Conservation (phyloP, 2,329 filamentous ascomycete species). For the Setomelanomma holmii region DNA sequence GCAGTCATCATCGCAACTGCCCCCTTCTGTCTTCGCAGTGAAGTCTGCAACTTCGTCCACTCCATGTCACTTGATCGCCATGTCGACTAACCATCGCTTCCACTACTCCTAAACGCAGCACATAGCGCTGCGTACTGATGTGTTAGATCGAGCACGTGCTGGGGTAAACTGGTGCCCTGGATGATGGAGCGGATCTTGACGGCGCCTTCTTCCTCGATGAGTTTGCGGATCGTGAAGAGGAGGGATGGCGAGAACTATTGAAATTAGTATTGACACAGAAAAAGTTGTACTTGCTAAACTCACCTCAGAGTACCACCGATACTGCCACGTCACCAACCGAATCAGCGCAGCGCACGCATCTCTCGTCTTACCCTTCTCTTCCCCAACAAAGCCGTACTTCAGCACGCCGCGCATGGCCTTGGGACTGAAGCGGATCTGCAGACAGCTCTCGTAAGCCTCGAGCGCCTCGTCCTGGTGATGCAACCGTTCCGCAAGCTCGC, state of each 20-base stretch:
- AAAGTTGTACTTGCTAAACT: too few species aligned
- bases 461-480: conserved; percentile 91
- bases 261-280: conserved; percentile 15
- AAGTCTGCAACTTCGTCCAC: not conserved
- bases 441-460: conserved; percentile 89
- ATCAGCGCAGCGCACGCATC: conserved; percentile 87
- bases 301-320: conserved; percentile 97
- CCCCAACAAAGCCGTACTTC: conserved; percentile 65
- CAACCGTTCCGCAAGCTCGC: conserved; percentile 87
- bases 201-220: conserved; percentile 97
- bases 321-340: conserved; percentile 94
- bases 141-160: conserved; percentile 90
- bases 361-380: conserved; percentile 78
- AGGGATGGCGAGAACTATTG: conserved; percentile 85
- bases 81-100: conserved; percentile 74
- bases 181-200: conserved; percentile 98
- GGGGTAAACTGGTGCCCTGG: conserved; percentile 91
- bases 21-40: not conserved
- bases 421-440: conserved; percentile 88
- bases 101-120: conserved; percentile 92
- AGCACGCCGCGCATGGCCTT: conserved; percentile 89
- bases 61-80: conserved; percentile 14
- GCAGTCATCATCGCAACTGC: too few species aligned
- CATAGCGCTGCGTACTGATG: conserved; percentile 96
- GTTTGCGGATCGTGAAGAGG: conserved; percentile 82